phyloP scores from a whole-genome alignment of 169 alveolate species.

The Plasmodium ovale region DNA sequence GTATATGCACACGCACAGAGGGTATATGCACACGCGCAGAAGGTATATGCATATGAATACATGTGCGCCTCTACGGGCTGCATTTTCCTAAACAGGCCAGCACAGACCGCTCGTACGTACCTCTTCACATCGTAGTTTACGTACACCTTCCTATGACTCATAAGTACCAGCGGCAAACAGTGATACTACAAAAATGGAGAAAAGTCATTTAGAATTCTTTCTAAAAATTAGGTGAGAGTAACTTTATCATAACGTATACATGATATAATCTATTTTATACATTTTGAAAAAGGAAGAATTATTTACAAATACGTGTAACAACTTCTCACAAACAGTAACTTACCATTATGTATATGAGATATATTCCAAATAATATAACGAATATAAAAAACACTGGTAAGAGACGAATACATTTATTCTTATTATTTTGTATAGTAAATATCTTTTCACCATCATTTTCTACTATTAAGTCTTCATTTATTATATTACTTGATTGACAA shows the following conservation, averaged over 20 bases:
- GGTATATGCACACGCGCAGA: not conserved
- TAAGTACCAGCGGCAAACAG: conserved; percentile 43
- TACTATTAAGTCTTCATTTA: not conserved
- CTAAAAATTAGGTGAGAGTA: too few relatives aligned
- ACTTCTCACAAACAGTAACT: not conserved
- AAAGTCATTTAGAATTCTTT: not conserved
- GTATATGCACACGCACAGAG: not conserved
- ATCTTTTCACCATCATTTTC: not conserved
- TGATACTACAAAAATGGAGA: conserved; percentile 41
- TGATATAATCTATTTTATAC: not conserved
- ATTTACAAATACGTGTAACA: not conserved
- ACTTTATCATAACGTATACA: not conserved
- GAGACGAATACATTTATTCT: conserved; percentile 33
- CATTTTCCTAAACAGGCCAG: not conserved
- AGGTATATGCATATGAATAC: not conserved
- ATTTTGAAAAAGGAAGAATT: not conserved
- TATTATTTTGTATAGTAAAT: conserved; percentile 26
- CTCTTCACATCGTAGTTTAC: conserved; percentile 35
- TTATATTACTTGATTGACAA: not conserved
- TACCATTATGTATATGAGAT: conserved; percentile 71
- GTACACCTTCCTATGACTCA: conserved; percentile 46
- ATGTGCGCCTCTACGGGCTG: not conserved
- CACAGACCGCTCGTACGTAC: not conserved
- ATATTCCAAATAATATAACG: conserved; percentile 41
- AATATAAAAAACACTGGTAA: conserved; percentile 67